Percentiles rank a stretch among this genome's conserved stretches.
phyloP scores from a whole-genome alignment of 2,329 filamentous ascomycete species.

The Coniochaeta sp. region DNA sequence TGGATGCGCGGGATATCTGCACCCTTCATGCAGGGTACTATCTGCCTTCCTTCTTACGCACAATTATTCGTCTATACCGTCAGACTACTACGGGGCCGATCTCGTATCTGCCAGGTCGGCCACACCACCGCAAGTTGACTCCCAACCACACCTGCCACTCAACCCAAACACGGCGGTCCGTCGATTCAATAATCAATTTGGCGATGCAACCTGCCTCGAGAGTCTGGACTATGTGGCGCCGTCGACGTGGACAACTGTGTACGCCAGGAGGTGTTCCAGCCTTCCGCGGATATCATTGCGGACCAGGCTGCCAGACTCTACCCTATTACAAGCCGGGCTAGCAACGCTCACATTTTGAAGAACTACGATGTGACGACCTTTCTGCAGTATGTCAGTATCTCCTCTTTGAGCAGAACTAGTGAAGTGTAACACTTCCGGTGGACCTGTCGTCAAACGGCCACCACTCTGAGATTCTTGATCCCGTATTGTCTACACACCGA shows the following conservation, averaged over 20 bases:
- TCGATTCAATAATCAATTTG: neutral
- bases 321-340: neutral
- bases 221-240: neutral
- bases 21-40: neutral
- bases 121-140: neutral
- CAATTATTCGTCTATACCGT: neutral
- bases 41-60: neutral
- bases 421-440: too few relatives aligned
- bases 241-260: neutral
- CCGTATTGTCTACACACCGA: neutral
- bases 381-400: neutral
- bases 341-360: neutral
- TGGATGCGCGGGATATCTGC: neutral
- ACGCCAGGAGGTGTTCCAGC: neutral
- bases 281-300: neutral
- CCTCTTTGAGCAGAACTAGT: too few relatives aligned
- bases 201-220: neutral
- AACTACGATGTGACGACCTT: neutral
- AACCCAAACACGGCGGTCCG: neutral
- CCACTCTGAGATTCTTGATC: neutral
- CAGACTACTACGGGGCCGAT: neutral
- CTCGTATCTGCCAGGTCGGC: neutral
- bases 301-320: too few relatives aligned
- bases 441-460: neutral
- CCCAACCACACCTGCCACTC: neutral